A percentile compares a stretch with the other conserved stretches of the same genome.
These are phyloP conservation scores for Solioccasus polychromus DNA, from an alignment of 768 basidiomycete genomes.

Conservation along the genomic window DNA sequence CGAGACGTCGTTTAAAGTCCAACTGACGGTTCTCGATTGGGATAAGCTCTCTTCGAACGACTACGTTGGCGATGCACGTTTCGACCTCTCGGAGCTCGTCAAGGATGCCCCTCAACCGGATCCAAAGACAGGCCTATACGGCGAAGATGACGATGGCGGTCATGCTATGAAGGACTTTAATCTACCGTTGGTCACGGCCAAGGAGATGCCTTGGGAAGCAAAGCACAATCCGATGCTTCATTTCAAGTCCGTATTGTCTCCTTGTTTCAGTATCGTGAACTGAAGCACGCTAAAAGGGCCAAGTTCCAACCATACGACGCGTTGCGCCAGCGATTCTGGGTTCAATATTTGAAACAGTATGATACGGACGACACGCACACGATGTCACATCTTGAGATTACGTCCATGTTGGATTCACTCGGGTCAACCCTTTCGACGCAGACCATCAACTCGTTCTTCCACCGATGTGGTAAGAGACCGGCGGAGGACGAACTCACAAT, in stretches of 20 bases:
- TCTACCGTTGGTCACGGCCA: constrained; percentile 57
- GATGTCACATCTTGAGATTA: constrained; percentile 82
- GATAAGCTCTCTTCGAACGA: constrained; percentile 92
- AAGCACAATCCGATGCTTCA: constrained; percentile 68
- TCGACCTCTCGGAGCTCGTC: constrained; percentile 72
- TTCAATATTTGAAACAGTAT: constrained; percentile 84
- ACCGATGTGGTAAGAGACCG: constrained; percentile 59
- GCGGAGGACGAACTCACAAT: constrained; percentile 70
- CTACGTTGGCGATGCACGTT: constrained; percentile 73
- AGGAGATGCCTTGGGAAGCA: constrained; percentile 67
- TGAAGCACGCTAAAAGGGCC: constrained; percentile 52
- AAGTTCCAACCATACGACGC: constrained; percentile 96
- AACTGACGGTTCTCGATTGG: constrained; percentile 91
- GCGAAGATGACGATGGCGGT: constrained; percentile 34
- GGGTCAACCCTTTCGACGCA: constrained; percentile 83
- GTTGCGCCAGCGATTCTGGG: constrained; percentile 88
- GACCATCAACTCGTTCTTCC: constrained; percentile 84
- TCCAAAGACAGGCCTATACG: constrained; percentile 46
- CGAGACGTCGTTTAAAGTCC: constrained; percentile 74
- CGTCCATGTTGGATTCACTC: constrained; percentile 94
- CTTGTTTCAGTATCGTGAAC: neutral
- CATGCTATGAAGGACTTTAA: constrained; percentile 70
- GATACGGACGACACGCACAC: constrained; percentile 78
- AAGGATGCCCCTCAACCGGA: constrained; percentile 64
- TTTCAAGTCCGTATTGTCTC: constrained; percentile 46